These are phyloP conservation scores for Peribolospora baueri DNA, from an alignment of 768 basidiomycete species.

Conservation along the genomic window DNA sequence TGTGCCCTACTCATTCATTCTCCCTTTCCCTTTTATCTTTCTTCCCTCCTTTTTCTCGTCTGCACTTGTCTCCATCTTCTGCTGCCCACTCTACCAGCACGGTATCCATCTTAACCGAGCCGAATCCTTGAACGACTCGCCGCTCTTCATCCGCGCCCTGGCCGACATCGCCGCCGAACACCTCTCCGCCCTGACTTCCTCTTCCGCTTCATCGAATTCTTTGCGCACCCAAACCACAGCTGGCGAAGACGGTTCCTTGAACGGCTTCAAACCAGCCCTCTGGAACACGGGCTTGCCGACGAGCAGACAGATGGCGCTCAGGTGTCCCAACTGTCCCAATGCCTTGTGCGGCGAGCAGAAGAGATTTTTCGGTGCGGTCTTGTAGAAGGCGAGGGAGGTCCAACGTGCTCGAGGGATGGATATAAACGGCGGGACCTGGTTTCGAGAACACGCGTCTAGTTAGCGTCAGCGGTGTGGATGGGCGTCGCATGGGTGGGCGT, in stretches of 20 bases:
- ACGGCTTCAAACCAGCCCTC: too few relatives aligned
- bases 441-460: too few relatives aligned
- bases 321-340: slow-evolving; percentile 87
- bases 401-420: too few relatives aligned
- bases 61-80: neutral
- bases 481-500: too few relatives aligned
- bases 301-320: slow-evolving; percentile 54
- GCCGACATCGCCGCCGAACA: slow-evolving; percentile 75
- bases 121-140: slow-evolving; percentile 80
- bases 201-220: neutral
- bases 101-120: slow-evolving; percentile 75
- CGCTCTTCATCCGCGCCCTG: slow-evolving; percentile 79
- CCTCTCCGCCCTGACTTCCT: slow-evolving; percentile 24
- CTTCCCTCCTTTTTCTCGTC: neutral
- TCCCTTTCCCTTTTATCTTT: too few relatives aligned
- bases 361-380: slow-evolving; percentile 39
- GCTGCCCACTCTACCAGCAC: slow-evolving; percentile 28
- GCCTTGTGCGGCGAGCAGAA: slow-evolving; percentile 67
- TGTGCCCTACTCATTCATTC: too few relatives aligned
- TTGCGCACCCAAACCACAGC: neutral
- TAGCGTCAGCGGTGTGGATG: too few relatives aligned
- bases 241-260: neutral
- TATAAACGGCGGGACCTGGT: too few relatives aligned
- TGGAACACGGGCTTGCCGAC: slow-evolving; percentile 26
- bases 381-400: too few relatives aligned